Percentiles rank a stretch among this genome's conserved stretches.
phyloP scores from a whole-genome alignment of 2,329 filamentous ascomycete genomes.

The Curvularia eragrostidis region DNA sequence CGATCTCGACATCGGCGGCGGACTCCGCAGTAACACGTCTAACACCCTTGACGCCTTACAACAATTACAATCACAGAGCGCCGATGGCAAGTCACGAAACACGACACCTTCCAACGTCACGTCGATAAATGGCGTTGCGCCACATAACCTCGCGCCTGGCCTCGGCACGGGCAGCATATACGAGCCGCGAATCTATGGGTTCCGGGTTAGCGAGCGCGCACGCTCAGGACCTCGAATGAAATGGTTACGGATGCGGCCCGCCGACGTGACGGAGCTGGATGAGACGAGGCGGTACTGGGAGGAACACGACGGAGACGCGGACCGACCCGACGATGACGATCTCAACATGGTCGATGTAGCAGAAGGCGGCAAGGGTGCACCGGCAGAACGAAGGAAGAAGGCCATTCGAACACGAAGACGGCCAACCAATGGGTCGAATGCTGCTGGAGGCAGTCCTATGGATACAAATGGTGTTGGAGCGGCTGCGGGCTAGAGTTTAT shows the following conservation, averaged over 20 bases:
- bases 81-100: conserved; percentile 43
- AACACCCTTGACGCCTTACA: conserved; percentile 45
- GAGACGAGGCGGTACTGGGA: conserved; percentile 64
- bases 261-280: conserved; percentile 81
- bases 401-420: conserved; percentile 46
- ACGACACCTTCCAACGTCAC: conserved; percentile 45
- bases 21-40: conserved; percentile 64
- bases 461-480: conserved; percentile 50
- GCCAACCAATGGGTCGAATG: conserved; percentile 41
- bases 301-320: conserved; percentile 49
- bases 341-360: conserved; percentile 49
- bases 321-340: conserved; percentile 48
- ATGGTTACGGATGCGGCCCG: conserved; percentile 87
- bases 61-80: conserved; percentile 46
- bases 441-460: conserved; percentile 48
- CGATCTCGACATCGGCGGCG: conserved; percentile 83
- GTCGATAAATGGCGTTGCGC: conserved; percentile 82
- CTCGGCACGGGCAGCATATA: conserved; percentile 85
- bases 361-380: conserved; percentile 37
- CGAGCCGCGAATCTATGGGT: conserved; percentile 95
- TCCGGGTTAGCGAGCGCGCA: conserved; percentile 89
- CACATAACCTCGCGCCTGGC: conserved; percentile 86
- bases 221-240: conserved; percentile 94
- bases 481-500: conserved; percentile 31
- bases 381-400: conserved; percentile 47